A percentile compares a stretch with the other conserved stretches of the same genome.
Conservation (phyloP, 768 basidiomycete genomes). For the Dendrothele bispora region DNA sequence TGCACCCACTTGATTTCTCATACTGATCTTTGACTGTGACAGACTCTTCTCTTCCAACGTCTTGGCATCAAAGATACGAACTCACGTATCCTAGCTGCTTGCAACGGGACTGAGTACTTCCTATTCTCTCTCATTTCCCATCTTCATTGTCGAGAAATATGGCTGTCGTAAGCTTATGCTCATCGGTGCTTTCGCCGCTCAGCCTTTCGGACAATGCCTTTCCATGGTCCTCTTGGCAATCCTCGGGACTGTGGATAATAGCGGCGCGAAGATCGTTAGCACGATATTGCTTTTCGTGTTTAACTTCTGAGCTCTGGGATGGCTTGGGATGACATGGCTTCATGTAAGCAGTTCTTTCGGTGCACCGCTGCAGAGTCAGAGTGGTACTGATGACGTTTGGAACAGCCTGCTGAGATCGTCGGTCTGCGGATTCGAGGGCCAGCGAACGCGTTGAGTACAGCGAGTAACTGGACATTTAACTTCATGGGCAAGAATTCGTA, state of each 20-base stretch:
- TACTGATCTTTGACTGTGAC: slow-evolving; percentile 18
- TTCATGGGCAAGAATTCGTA: slow-evolving; percentile 28
- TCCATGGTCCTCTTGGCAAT: slow-evolving; percentile 62
- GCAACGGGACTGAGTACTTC: slow-evolving; percentile 71
- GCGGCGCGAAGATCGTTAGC: slow-evolving; percentile 48
- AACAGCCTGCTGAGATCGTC: slow-evolving; percentile 63
- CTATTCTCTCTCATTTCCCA: slow-evolving; percentile 72
- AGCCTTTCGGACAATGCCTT: slow-evolving; percentile 48
- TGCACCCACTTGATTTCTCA: neutral
- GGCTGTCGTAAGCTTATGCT: slow-evolving; percentile 73
- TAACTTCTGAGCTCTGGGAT: slow-evolving; percentile 70
- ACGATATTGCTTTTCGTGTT: slow-evolving; percentile 62
- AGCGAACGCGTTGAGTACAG: neutral
- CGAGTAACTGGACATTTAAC: slow-evolving; percentile 42
- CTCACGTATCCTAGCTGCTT: slow-evolving; percentile 63
- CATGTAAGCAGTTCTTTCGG: slow-evolving; percentile 42
- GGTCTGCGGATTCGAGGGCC: slow-evolving; percentile 59
- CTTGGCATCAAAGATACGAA: slow-evolving; percentile 57
- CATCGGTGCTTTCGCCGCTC: slow-evolving; percentile 64
- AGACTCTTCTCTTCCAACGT: slow-evolving; percentile 55
- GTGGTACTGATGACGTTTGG: no score
- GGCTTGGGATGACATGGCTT: slow-evolving; percentile 74
- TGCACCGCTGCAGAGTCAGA: no score
- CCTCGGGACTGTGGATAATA: slow-evolving; percentile 49
- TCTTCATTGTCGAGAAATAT: slow-evolving; percentile 68